Base-by-base conservation (phyloP, 768 basidiomycete genomes). In the Boletales sp. region DNA sequence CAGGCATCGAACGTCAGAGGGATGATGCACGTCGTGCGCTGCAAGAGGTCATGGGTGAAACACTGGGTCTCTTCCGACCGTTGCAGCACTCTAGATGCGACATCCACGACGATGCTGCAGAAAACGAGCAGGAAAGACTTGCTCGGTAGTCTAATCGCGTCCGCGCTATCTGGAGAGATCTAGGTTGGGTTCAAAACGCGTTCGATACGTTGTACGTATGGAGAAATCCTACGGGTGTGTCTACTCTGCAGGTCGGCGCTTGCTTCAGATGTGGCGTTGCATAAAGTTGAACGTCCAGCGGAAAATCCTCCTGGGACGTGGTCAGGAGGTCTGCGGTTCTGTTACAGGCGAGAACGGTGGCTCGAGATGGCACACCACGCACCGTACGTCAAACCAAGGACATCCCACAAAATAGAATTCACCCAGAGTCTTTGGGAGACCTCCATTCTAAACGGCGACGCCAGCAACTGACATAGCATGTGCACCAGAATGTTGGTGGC, bases 31-130 rank as follows among this genome's bases (percentile, higher is more conserved):
- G 72, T 65, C 11, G 73, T 63, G 30, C 66, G 69, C 31, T 74
- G 76, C 40, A 72, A 56, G 38, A 81, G 56, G 56, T 85, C 80
- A 14, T 64, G 59, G 9, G 83, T 68, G 43, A 81, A 78, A 68
- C 76, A 77, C 31, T 75, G 73, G 12, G 71, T 74, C 38, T 72
- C 69, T 12, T 78, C 62, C 1, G 75, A 59, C 4, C 75, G 74
- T 37, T 64, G 67, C 40, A 84, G 50, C 2, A 74, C 62, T 43
- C 68, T 71, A 29, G 72, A 64, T 19, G 79, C 55, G 13, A 80
- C 61, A 34, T 79, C 73, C 17, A 78, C 59, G 19, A 81, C 59
- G 31, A 77, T 65, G 31, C 72, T 71, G 40, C 81, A 66, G 48
- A 86, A 74, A 4, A 73, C 62, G 5, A 77, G 68, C 8, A 82